These are phyloP conservation scores for Toxicodendron radicans DNA, from an alignment of 345 rosid species.

Conservation along the genomic window DNA sequence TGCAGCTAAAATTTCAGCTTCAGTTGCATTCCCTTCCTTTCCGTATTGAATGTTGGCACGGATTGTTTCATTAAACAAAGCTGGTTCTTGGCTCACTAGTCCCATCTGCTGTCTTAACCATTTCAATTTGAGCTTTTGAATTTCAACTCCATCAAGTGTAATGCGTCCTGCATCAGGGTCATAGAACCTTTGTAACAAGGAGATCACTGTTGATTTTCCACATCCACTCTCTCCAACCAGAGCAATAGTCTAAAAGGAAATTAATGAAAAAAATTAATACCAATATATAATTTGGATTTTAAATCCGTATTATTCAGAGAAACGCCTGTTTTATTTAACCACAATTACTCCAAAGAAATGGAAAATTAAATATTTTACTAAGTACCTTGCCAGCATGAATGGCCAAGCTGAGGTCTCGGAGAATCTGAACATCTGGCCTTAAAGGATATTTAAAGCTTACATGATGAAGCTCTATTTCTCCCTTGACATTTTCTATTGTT, in stretches of 20 bases:
- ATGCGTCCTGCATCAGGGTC: conserved; percentile 76
- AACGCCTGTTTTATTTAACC: too few species aligned
- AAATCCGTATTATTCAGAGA: background rate
- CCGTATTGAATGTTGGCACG: conserved; percentile 83
- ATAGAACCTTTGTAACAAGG: conserved; percentile 74
- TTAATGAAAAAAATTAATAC: background rate
- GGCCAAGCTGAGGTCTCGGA: conserved; percentile 59
- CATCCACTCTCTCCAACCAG: conserved; percentile 89
- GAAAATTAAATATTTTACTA: background rate
- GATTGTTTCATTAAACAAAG: conserved; percentile 66
- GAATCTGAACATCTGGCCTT: conserved; percentile 72
- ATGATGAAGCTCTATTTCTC: conserved; percentile 68
- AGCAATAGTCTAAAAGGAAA: conserved; percentile 62
- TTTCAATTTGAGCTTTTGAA: conserved; percentile 52
- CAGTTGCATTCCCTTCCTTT: conserved; percentile 64
- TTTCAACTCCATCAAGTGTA: conserved; percentile 70
- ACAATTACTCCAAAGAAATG: background rate
- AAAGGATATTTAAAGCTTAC: conserved; percentile 71
- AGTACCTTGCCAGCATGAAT: conserved; percentile 74
- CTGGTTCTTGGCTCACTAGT: conserved; percentile 80
- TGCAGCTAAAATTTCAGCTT: conserved; percentile 68
- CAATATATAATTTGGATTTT: background rate
- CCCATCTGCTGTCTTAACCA: conserved; percentile 89
- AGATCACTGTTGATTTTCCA: conserved; percentile 75
- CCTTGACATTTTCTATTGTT: conserved; percentile 48